Evolutionary conservation across 805 yeast genomes (phyloP).

Genomic region (Cyberlindnera subsufficiens): DNA sequence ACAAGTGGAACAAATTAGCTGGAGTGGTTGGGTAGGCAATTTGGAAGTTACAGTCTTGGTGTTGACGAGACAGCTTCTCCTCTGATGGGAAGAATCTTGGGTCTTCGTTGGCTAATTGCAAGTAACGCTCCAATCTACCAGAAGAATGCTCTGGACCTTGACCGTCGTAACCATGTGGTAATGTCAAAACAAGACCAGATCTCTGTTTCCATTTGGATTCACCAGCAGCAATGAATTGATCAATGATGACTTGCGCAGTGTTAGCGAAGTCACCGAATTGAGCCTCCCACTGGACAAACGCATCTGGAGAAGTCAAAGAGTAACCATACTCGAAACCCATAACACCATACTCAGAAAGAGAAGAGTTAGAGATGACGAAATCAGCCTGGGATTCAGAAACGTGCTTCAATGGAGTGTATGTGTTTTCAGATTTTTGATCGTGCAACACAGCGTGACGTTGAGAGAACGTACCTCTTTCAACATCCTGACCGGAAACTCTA

Average conservation of each 20-base stretch:
- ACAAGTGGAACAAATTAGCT: constrained; percentile 89
- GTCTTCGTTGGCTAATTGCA: constrained; percentile 94
- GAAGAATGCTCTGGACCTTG: constrained; percentile 99
- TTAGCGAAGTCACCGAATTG: constrained; percentile 99
- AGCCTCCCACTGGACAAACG: constrained; percentile 98
- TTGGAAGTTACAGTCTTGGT: constrained; percentile 98
- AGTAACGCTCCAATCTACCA: constrained; percentile 94
- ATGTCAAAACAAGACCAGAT: constrained; percentile 88
- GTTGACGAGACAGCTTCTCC: constrained; percentile 90
- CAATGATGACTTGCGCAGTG: constrained; percentile 96
- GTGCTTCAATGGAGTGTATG: constrained; percentile 81
- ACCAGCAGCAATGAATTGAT: constrained; percentile 94
- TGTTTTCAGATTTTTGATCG: constrained; percentile 82
- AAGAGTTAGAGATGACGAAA: constrained; percentile 87
- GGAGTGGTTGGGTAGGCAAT: constrained; percentile 98
- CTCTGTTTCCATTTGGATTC: constrained; percentile 99
- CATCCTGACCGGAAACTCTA: constrained; percentile 98
- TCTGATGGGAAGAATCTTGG: constrained; percentile 88
- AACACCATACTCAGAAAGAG: constrained; percentile 97
- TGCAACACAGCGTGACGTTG: constrained; percentile 99
- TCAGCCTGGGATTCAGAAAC: constrained; percentile 77
- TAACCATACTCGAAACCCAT: constrained; percentile 99
- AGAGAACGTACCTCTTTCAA: constrained; percentile 99
- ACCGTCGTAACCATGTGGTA: constrained; percentile 99
- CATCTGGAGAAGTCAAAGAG: constrained; percentile 95